These are phyloP conservation scores for Penicillium sp. DNA, from an alignment of 2,329 filamentous ascomycete genomes.

Conservation along the genomic window DNA sequence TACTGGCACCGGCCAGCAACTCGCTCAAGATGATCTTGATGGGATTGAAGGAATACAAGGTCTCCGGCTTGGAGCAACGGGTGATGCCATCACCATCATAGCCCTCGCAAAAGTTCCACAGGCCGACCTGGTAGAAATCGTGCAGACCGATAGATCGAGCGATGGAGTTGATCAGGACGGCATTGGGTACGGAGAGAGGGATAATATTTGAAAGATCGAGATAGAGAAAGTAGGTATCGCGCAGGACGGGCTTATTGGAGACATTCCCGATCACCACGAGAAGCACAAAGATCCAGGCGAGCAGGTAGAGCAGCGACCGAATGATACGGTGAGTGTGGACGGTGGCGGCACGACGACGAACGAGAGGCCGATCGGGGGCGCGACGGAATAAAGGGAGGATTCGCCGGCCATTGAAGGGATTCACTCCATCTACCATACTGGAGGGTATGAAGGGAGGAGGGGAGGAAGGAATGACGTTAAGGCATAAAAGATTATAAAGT, in stretches of 20 bases:
- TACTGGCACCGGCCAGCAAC: conserved; percentile 73
- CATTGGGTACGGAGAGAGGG: conserved; percentile 64
- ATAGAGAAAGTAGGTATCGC: conserved; percentile 74
- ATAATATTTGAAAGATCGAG: conserved; percentile 80
- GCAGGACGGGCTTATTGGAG: conserved; percentile 56
- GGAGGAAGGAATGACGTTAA: conserved; percentile 9
- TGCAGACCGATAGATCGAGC: conserved; percentile 80
- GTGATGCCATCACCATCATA: conserved; percentile 67
- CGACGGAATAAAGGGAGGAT: conserved; percentile 27
- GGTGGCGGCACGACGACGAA: conserved; percentile 28
- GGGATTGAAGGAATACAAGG: conserved; percentile 86
- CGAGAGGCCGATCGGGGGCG: conserved; percentile 22
- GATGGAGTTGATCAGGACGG: conserved; percentile 75
- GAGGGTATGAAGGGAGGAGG: not conserved
- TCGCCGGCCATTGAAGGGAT: conserved; percentile 16
- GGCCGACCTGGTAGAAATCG: conserved; percentile 87
- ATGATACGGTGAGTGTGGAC: conserved; percentile 57
- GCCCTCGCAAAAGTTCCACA: conserved; percentile 91
- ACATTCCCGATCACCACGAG: conserved; percentile 76
- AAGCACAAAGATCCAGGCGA: conserved; percentile 72
- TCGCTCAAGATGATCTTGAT: conserved; percentile 74
- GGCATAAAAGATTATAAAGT: conserved; percentile 1
- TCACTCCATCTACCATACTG: conserved; percentile 15
- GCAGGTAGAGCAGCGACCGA: conserved; percentile 64
- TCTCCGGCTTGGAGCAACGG: conserved; percentile 63